Conservation (phyloP, 176 grass and related monocot genomes). For the Rhynchospora breviuscula region DNA sequence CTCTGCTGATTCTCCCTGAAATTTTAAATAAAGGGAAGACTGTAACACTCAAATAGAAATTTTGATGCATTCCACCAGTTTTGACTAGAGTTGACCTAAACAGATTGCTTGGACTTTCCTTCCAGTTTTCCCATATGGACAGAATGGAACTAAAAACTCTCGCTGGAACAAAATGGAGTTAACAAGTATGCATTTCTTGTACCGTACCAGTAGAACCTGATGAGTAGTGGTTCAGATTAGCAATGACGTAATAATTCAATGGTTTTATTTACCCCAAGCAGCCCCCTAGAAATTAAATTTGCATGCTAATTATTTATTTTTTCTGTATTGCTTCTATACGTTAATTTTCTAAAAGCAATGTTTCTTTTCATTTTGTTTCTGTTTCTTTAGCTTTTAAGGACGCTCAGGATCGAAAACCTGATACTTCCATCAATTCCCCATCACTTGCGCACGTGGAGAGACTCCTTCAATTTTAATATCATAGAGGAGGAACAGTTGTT, state of each 20-base stretch:
- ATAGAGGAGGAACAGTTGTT: slow-evolving; percentile 34
- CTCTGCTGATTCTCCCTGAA: not conserved
- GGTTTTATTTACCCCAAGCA: not conserved
- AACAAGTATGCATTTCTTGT: not conserved
- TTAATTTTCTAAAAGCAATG: not conserved
- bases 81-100: not conserved
- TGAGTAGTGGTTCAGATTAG: not conserved
- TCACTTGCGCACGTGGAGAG: slow-evolving; percentile 54
- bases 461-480: slow-evolving; percentile 48
- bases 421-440: slow-evolving; percentile 55
- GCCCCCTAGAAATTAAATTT: not conserved
- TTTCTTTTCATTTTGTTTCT: slow-evolving; percentile 18
- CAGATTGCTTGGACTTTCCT: not conserved
- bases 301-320: not conserved
- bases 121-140: not conserved
- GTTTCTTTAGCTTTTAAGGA: slow-evolving; percentile 46
- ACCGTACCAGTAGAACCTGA: not conserved
- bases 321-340: not conserved
- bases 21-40: not conserved
- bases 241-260: too few species aligned
- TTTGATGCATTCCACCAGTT: not conserved
- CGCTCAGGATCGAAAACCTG: slow-evolving; percentile 49
- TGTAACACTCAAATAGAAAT: not conserved
- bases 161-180: not conserved
- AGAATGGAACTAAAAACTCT: not conserved